phyloP scores from a whole-genome alignment of 345 rosid species.

The Alliaria petiolata region DNA sequence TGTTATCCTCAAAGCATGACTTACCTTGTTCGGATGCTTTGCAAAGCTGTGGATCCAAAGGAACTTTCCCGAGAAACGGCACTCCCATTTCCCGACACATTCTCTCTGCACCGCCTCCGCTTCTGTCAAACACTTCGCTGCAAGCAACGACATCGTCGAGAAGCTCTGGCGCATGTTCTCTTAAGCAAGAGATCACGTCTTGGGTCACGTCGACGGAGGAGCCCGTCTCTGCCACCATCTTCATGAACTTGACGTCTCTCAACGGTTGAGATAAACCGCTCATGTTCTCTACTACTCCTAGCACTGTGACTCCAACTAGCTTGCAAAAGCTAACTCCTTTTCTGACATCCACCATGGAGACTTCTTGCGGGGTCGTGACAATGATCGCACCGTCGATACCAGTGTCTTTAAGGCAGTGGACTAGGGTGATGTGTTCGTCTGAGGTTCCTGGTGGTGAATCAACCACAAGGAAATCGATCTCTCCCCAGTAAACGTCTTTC shows the following conservation, averaged over 20 bases:
- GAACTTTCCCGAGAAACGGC: too few relatives aligned
- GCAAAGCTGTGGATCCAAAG: too few relatives aligned
- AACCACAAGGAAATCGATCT: slow-evolving; percentile 77
- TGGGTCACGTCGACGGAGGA: slow-evolving; percentile 60
- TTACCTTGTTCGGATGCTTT: slow-evolving; percentile 82
- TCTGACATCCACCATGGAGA: slow-evolving; percentile 82
- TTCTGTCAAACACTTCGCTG: slow-evolving; percentile 79
- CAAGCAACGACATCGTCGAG: slow-evolving; percentile 42
- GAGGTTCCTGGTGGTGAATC: slow-evolving; percentile 99
- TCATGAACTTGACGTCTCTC: slow-evolving; percentile 59
- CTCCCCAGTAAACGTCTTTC: slow-evolving; percentile 93
- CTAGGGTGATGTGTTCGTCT: slow-evolving; percentile 89
- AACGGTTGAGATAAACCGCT: slow-evolving; percentile 76
- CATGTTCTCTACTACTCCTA: slow-evolving; percentile 97
- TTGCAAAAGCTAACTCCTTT: slow-evolving; percentile 92
- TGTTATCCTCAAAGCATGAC: slow-evolving; percentile 73
- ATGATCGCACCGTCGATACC: slow-evolving; percentile 94
- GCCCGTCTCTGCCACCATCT: slow-evolving; percentile 39
- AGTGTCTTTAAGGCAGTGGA: slow-evolving; percentile 67
- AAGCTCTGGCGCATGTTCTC: slow-evolving; percentile 71
- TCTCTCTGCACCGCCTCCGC: slow-evolving; percentile 71
- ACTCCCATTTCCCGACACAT: too few relatives aligned
- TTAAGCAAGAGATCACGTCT: slow-evolving; percentile 43
- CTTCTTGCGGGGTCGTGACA: slow-evolving; percentile 90
- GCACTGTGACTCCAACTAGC: slow-evolving; percentile 71